These are phyloP conservation scores for Botrytis fragariae DNA, from an alignment of 2,329 filamentous ascomycete species.

Conservation along the genomic window DNA sequence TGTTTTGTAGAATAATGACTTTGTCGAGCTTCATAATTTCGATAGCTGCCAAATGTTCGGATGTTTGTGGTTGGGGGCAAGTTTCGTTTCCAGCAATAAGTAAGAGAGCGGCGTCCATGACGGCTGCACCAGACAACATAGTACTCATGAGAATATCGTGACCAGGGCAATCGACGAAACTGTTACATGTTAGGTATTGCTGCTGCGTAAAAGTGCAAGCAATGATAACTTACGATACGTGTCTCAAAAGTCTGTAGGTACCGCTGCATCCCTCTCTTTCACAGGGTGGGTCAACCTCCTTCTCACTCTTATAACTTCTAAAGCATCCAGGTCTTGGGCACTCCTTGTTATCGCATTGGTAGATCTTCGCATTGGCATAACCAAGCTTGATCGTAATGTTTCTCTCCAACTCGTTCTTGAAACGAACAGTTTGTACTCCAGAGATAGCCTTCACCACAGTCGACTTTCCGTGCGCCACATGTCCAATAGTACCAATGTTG, in stretches of 20 bases:
- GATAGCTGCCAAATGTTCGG: constrained; percentile 96
- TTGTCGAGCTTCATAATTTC: constrained; percentile 99
- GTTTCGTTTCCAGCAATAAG: constrained; percentile 98
- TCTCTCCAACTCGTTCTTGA: constrained; percentile 99
- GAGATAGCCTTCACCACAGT: constrained; percentile 99
- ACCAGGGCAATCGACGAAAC: constrained; percentile 97
- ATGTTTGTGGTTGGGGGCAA: constrained; percentile 97
- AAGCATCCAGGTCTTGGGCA: constrained; percentile 96
- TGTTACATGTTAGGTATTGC: constrained; percentile 42
- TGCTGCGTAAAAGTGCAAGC: constrained; percentile 3
- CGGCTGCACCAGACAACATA: constrained; percentile 98
- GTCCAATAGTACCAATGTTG: constrained; percentile 97
- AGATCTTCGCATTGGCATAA: constrained; percentile 99
- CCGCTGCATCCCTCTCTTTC: constrained; percentile 89
- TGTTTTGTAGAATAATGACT: constrained; percentile 99
- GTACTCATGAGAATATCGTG: constrained; percentile 99
- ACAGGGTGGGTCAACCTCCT: constrained; percentile 95
- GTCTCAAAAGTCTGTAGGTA: constrained; percentile 82
- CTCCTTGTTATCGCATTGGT: constrained; percentile 90
- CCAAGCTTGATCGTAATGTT: constrained; percentile 99
- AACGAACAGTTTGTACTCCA: constrained; percentile 96
- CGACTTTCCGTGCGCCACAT: constrained; percentile 98
- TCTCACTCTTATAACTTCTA: constrained; percentile 96
- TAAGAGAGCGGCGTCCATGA: constrained; percentile 97
- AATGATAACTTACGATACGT: constrained; percentile 73